Base-by-base conservation (phyloP, 2,329 filamentous ascomycete genomes). In the Knufia fluminis region DNA sequence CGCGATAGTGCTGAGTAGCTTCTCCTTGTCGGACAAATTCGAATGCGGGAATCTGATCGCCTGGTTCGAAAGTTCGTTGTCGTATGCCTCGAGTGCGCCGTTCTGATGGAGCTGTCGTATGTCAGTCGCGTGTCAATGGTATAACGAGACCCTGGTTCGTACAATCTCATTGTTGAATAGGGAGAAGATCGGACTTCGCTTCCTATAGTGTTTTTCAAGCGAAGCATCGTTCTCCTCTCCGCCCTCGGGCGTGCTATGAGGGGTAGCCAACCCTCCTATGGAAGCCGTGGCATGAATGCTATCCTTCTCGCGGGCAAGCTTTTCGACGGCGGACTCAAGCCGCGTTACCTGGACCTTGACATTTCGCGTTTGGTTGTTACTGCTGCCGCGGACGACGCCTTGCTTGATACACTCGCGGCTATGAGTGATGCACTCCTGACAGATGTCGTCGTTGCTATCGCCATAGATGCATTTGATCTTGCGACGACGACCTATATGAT, bases 391-490 rank as follows among this genome's bases (percentile, higher is more conserved):
- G 14, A 57, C 52, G 16, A 47, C 35, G 31, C 57, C 57, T 50
- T 59, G 57, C 19, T 52, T 49, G 23, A 49, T 33, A 38, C 57
- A 59, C 17, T 36, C 32, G 16, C 55, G 52, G 22, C 36, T 46
- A 40, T 59, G 52, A 2, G 40, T 51, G 10, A 40, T 38, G 42
- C 57, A 59, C 50, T 54, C 52, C 19, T 55, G 55, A 44, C 55
- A 57, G 43, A 51, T 54, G 10, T 40, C 50, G 12, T 43, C 24
- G 16, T 39, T 38, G 14, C 22, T 33, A 17, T 43, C 24, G 20
- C 52, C 43, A 23, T 55, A 59, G 35, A 46, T 57, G 51, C 57
- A 59, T 51, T 56, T 59, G 17, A 59, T 54, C 42, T 59, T 59
- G 22, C 57, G 53, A n/a, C 57, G 53, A n/a, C 57, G 57, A 46